These are phyloP conservation scores for Neurospora sp. DNA, from an alignment of 495 filamentous ascomycete genomes.

Conservation along the genomic window DNA sequence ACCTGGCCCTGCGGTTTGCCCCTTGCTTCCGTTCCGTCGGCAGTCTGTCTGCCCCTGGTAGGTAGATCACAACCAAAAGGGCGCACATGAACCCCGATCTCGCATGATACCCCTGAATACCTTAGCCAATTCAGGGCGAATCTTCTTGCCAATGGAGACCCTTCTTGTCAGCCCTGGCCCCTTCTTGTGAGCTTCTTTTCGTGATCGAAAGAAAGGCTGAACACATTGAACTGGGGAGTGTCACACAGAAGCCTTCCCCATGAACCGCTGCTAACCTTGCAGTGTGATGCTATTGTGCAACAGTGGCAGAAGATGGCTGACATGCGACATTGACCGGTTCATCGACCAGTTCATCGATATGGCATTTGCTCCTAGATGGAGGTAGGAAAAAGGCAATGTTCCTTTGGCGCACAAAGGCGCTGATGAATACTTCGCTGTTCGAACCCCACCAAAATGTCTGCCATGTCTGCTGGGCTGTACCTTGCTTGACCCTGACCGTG, in stretches of 20 bases:
- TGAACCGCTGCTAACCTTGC: neutral
- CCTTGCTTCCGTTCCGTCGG: neutral
- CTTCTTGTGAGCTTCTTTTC: neutral
- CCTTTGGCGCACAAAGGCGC: neutral
- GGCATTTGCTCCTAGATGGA: neutral
- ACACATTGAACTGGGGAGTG: neutral
- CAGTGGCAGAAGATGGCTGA: neutral
- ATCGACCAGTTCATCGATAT: neutral
- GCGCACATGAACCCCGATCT: neutral
- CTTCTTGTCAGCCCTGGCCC: neutral
- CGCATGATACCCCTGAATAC: neutral
- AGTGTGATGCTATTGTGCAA: neutral
- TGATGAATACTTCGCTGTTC: neutral
- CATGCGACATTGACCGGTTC: neutral
- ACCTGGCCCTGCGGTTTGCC: neutral
- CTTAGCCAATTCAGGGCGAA: neutral
- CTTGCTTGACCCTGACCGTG: neutral
- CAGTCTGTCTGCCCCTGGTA: neutral
- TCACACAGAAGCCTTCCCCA: neutral
- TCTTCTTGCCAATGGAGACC: neutral
- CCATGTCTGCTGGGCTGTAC: neutral
- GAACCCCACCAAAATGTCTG: neutral
- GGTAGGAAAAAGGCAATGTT: neutral
- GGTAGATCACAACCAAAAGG: neutral
- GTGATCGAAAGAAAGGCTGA: neutral